Evolutionary conservation across 1,284 basidiomycete species (phyloP).

Genomic region (Trametes pubescens): DNA sequence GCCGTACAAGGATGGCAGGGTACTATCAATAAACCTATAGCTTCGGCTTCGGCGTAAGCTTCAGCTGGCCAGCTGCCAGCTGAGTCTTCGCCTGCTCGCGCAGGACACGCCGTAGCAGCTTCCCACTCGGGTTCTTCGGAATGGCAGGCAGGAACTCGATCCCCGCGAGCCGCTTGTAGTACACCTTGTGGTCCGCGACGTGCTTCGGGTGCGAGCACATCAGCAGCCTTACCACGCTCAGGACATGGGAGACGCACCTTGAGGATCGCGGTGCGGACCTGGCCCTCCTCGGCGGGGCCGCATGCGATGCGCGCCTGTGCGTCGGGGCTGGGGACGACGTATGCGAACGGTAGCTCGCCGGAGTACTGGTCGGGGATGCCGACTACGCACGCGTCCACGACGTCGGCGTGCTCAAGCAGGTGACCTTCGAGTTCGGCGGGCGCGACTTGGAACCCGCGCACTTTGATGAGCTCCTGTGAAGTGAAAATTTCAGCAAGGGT

Average conservation of each 20-base stretch:
- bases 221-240: neutral
- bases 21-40: slow-evolving; percentile 1
- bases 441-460: slow-evolving; percentile 45
- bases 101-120: slow-evolving; percentile 64
- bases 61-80: slow-evolving; percentile 16
- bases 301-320: slow-evolving; percentile 42
- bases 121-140: slow-evolving; percentile 79
- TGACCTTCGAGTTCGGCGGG: slow-evolving; percentile 58
- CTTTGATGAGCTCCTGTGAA: slow-evolving; percentile 21
- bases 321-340: slow-evolving; percentile 62
- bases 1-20: no score
- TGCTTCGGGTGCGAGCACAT: slow-evolving; percentile 53
- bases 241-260: slow-evolving; percentile 48
- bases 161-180: slow-evolving; percentile 75
- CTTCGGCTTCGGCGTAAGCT: slow-evolving; percentile 15
- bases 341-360: slow-evolving; percentile 82
- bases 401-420: slow-evolving; percentile 74
- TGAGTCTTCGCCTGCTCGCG: slow-evolving; percentile 54
- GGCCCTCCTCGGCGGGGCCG: slow-evolving; percentile 19
- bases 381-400: slow-evolving; percentile 79
- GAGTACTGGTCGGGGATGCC: slow-evolving; percentile 80
- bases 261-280: slow-evolving; percentile 30
- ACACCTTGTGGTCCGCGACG: slow-evolving; percentile 72
- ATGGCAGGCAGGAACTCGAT: slow-evolving; percentile 73
- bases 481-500: neutral